Conservation (phyloP, 768 basidiomycete species). For the Coprinopsis sp. region DNA sequence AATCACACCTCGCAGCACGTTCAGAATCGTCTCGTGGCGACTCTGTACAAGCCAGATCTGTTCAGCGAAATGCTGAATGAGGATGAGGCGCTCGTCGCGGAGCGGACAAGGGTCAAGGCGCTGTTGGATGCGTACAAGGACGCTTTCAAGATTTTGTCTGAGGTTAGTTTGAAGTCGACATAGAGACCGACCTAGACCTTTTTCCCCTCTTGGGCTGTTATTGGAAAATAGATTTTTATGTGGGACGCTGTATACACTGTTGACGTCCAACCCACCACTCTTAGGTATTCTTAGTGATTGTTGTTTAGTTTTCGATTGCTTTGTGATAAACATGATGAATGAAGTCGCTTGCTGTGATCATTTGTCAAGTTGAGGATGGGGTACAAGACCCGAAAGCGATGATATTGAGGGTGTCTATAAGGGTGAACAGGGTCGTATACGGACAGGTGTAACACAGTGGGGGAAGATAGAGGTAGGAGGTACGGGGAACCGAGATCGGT, state of each 20-base stretch:
- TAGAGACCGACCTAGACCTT: constrained; percentile 18
- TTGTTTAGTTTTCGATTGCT: too few relatives aligned
- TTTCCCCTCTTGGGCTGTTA: background rate
- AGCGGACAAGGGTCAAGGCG: constrained; percentile 90
- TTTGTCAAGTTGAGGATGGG: too few relatives aligned
- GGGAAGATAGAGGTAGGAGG: too few relatives aligned
- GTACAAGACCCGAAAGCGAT: too few relatives aligned
- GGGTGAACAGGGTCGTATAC: too few relatives aligned
- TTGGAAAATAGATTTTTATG: background rate
- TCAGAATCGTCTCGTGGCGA: constrained; percentile 92
- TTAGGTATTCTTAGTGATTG: too few relatives aligned
- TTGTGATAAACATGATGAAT: too few relatives aligned
- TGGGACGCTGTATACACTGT: too few relatives aligned
- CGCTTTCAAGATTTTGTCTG: constrained; percentile 82
- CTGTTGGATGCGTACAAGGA: constrained; percentile 95
- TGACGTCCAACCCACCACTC: too few relatives aligned
- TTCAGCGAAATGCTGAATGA: constrained; percentile 90
- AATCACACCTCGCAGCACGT: constrained; percentile 96
- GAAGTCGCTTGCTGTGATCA: too few relatives aligned
- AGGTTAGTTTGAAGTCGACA: constrained; percentile 70
- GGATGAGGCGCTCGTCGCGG: constrained; percentile 92
- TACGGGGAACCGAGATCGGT: constrained; percentile 16
- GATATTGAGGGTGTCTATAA: too few relatives aligned
- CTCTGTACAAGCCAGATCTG: constrained; percentile 90
- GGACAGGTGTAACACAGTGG: too few relatives aligned